Evolutionary conservation across 768 basidiomycete species (phyloP), one percentile per base, ranked within the genome.

Genomic region (Rickenella mellea): DNA sequence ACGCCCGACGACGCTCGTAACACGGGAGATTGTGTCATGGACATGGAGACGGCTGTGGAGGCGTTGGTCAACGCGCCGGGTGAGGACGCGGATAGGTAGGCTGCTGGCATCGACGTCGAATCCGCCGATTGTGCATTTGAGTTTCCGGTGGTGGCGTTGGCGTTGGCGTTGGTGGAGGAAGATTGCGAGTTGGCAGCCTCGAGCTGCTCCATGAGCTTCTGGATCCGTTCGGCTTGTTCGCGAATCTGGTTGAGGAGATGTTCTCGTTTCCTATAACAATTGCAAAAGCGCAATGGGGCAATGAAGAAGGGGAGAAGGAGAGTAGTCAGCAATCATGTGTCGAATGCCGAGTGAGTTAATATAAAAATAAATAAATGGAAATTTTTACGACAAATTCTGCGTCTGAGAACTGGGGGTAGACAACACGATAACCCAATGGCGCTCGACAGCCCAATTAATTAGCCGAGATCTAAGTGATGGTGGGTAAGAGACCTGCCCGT

Each of bases 241-340:
- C 77, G 76, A 45, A 89, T 88, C 59, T 86, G 70, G 45, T 73
- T 78, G 41, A 88, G 67, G n/a, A 89, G 69, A 50, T 80, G 69
- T 53, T 88, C 86, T 11, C 86, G 81, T 69, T 87, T 87, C 29
- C 85, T 89, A 45, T 19, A 32, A 27, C n/a, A n/a, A n/a, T n/a
- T n/a, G n/a, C n/a, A n/a, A n/a, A n/a, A n/a, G n/a, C n/a, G n/a
- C n/a, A n/a, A n/a, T n/a, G n/a, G n/a, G n/a, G n/a, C n/a, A n/a
- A n/a, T n/a, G n/a, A n/a, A n/a, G n/a, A n/a, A n/a, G n/a, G n/a
- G n/a, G n/a, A n/a, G 27, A 43, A 31, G 41, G 46, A 21, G 28
- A 37, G 33, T 11, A 42, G 39, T 38, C 33, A 39, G 26, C 21
- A 8, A 29, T 27, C 3, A 41, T 26, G n/a, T n/a, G n/a, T n/a